These are phyloP conservation scores for Camillea tinctor DNA, from an alignment of 2,329 filamentous ascomycete species.

Conservation along the genomic window DNA sequence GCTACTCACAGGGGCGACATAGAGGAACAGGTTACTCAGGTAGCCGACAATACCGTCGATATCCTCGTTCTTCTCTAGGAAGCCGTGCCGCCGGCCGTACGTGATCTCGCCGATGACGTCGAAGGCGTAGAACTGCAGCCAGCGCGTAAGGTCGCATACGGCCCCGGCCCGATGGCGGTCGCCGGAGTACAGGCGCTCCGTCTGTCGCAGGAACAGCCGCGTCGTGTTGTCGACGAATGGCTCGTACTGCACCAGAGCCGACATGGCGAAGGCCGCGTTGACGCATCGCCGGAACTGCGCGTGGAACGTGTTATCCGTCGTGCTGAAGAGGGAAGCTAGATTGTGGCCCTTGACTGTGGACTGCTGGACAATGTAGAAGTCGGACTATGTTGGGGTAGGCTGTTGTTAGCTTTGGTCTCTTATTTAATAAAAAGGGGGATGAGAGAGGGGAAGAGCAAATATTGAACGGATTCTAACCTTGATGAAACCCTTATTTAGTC, in stretches of 20 bases:
- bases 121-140: conserved; percentile 80
- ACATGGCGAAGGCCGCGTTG: conserved; percentile 77
- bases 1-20: conserved; percentile 63
- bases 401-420: conserved; percentile 3
- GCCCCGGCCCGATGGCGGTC: conserved; percentile 38
- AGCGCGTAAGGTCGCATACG: conserved; percentile 64
- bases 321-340: conserved; percentile 73
- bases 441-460: no score
- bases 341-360: conserved; percentile 66
- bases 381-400: conserved; percentile 51
- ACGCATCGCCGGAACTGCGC: conserved; percentile 72
- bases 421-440: not conserved
- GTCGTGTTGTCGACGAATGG: conserved; percentile 76
- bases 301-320: conserved; percentile 73
- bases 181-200: conserved; percentile 52
- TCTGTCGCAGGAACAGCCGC: conserved; percentile 66
- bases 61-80: conserved; percentile 71
- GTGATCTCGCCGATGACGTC: conserved; percentile 79
- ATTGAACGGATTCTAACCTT: conserved; percentile 54
- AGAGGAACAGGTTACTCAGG: conserved; percentile 63
- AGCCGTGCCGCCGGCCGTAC: conserved; percentile 73
- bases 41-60: conserved; percentile 72
- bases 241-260: conserved; percentile 73
- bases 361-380: conserved; percentile 79
- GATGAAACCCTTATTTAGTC: conserved; percentile 74